phyloP scores from a whole-genome alignment of 2,329 filamentous ascomycete species.

The Aureobasidium zeae region DNA sequence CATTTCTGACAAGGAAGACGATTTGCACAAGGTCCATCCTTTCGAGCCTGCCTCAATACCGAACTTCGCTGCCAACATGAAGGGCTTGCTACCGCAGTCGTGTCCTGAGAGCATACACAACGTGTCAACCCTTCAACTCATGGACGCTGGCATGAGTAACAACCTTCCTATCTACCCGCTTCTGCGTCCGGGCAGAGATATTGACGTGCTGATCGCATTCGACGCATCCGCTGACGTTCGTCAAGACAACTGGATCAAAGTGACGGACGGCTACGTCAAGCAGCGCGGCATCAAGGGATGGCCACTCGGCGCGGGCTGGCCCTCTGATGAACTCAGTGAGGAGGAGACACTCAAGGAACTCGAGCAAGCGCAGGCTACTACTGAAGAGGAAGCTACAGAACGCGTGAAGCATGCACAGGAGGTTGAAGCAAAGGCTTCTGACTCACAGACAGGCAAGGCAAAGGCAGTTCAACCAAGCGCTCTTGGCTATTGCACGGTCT shows the following conservation, averaged over 20 bases:
- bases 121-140: slow-evolving; percentile 54
- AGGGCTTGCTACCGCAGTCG: slow-evolving; percentile 61
- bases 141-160: slow-evolving; percentile 99
- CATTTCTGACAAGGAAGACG: slow-evolving; percentile 71
- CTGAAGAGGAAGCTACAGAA: slow-evolving; percentile 49
- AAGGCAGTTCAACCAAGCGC: slow-evolving; percentile 34
- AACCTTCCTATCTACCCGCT: slow-evolving; percentile 94
- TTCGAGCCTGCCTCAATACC: slow-evolving; percentile 87
- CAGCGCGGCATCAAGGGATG: slow-evolving; percentile 89
- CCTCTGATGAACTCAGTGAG: slow-evolving; percentile 50
- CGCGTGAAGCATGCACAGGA: slow-evolving; percentile 53
- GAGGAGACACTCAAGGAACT: slow-evolving; percentile 56
- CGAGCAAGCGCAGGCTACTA: slow-evolving; percentile 55
- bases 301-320: slow-evolving; percentile 94
- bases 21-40: slow-evolving; percentile 84
- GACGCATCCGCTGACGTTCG: slow-evolving; percentile 90
- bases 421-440: slow-evolving; percentile 17
- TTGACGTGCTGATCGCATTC: slow-evolving; percentile 87
- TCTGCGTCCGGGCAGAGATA: slow-evolving; percentile 73
- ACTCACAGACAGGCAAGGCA: slow-evolving; percentile 18
- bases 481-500: slow-evolving; percentile 85
- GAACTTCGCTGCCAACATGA: slow-evolving; percentile 79
- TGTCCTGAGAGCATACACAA: slow-evolving; percentile 69
- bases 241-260: slow-evolving; percentile 91
- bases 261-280: slow-evolving; percentile 83